Base-by-base conservation (phyloP, 768 basidiomycete species). In the Mycena rebaudengoi region DNA sequence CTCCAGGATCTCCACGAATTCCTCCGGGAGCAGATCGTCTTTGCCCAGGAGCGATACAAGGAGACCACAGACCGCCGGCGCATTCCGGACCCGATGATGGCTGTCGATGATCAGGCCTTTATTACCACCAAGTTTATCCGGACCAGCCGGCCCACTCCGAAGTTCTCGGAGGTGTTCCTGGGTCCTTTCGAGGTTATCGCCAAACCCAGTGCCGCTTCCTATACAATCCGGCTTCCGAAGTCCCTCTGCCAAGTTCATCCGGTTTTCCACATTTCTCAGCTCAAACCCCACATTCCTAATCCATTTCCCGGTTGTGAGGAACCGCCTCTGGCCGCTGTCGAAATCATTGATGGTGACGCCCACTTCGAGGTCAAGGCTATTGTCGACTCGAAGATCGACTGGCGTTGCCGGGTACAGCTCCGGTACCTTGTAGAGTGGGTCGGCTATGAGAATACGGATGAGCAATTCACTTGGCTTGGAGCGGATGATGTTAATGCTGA, bases 131-230 rank as follows among this genome's bases (percentile, higher is more conserved):
- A 48, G 23, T 30, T 29, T n/a, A 16, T 48, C 7, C 14, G 28
- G 16, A 48, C 46, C 29, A 48, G 28, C 8, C 28, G 59, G n/a
- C n/a, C n/a, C n/a, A n/a, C n/a, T n/a, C n/a, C n/a, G 40, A 72
- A 74, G 48, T 53, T 72, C 6, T 69, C 67, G 16, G 67, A 71
- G 14, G 67, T 68, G 50, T 62, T 60, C 45, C 54, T 70, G 1
- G 66, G 73, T 2, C 71, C 69, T 13, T 72, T 55, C 32, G 16
- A 60, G 10, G 69, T 75, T 35, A 70, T 75, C 6, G 50, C 64
- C 3, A 50, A 70, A 49, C 48, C 58, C 49, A 57, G 68, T 35
- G 26, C 68, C n/a, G 53, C 53, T 25, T 73, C 70, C 20, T 71
- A 65, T 55, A 70, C 63, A 26, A 49, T 73, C 53, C 43, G 57